These are phyloP conservation scores for Cladobotryum protrusum DNA, from an alignment of 2,329 filamentous ascomycete genomes.

Conservation along the genomic window DNA sequence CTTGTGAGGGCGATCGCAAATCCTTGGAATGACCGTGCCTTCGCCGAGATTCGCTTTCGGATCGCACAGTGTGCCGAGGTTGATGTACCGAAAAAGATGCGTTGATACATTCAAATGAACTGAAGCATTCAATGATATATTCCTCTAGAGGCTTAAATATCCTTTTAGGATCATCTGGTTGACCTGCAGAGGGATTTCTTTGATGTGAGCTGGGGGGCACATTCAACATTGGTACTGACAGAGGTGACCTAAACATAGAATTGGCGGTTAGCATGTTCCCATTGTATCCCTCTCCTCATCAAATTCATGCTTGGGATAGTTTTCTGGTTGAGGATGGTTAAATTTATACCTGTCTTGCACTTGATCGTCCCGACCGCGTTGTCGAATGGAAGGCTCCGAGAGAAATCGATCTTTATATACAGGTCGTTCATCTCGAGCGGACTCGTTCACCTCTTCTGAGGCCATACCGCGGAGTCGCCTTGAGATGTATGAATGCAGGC, in stretches of 20 bases:
- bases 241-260: slow-evolving; percentile 28
- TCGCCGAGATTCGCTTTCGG: slow-evolving; percentile 20
- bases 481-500: slow-evolving; percentile 26
- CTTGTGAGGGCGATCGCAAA: slow-evolving; percentile 18
- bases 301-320: slow-evolving; percentile 24
- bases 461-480: slow-evolving; percentile 18
- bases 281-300: slow-evolving; percentile 24
- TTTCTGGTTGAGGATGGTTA: not conserved
- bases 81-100: slow-evolving; percentile 57
- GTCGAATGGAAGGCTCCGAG: slow-evolving; percentile 3
- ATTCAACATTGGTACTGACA: slow-evolving; percentile 15
- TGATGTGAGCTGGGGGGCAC: slow-evolving; percentile 13
- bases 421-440: not conserved
- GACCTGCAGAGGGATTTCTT: slow-evolving; percentile 14
- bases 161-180: slow-evolving; percentile 39
- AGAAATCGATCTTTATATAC: slow-evolving; percentile 10
- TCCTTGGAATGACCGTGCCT: slow-evolving; percentile 19
- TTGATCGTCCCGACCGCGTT: not conserved
- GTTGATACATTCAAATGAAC: slow-evolving; percentile 67
- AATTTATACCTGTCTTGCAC: not conserved
- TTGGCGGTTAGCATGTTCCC: slow-evolving; percentile 15
- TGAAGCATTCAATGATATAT: slow-evolving; percentile 65
- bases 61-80: slow-evolving; percentile 28
- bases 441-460: slow-evolving; percentile 8
- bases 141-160: slow-evolving; percentile 75